Evolutionary conservation across 1,139 yeast genomes (phyloP).

Genomic region (Zygosaccharomyces pseudobailii): DNA sequence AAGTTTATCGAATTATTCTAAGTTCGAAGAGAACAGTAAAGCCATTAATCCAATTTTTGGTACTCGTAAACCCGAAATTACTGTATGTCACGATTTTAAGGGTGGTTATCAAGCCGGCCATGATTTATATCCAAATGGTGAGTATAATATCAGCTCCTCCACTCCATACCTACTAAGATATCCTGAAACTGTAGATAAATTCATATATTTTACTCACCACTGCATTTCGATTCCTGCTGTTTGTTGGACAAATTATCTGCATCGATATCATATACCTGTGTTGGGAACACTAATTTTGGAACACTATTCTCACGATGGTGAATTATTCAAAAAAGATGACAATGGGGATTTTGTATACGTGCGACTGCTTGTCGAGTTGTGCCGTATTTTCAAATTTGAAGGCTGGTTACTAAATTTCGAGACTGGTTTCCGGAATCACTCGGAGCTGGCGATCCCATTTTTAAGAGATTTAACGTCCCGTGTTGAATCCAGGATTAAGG

Average conservation of each 20-base stretch:
- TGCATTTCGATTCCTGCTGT: slow-evolving; percentile 38
- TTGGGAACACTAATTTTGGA: slow-evolving; percentile 39
- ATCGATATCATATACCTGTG: slow-evolving; percentile 36
- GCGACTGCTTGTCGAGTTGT: slow-evolving; percentile 24
- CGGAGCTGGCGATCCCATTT: slow-evolving; percentile 27
- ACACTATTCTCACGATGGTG: slow-evolving; percentile 31
- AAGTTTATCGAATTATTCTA: neutral
- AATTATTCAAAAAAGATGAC: slow-evolving; percentile 22
- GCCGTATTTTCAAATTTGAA: slow-evolving; percentile 35
- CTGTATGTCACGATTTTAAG: slow-evolving; percentile 39
- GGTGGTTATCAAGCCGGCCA: slow-evolving; percentile 36
- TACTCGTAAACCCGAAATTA: slow-evolving; percentile 7
- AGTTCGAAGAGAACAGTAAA: neutral
- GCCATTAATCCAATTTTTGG: neutral
- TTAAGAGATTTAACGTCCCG: slow-evolving; percentile 30
- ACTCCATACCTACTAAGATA: slow-evolving; percentile 36
- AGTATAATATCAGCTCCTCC: slow-evolving; percentile 37
- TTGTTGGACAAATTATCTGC: slow-evolving; percentile 37
- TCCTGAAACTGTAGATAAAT: slow-evolving; percentile 36
- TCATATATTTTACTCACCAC: slow-evolving; percentile 40
- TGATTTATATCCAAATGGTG: slow-evolving; percentile 35
- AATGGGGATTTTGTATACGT: slow-evolving; percentile 31
- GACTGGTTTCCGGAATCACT: slow-evolving; percentile 24
- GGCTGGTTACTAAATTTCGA: slow-evolving; percentile 40
- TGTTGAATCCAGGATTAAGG: slow-evolving; percentile 21